Conservation (phyloP, 352 stramenopile genomes). For the Thraustotheca clavata region DNA sequence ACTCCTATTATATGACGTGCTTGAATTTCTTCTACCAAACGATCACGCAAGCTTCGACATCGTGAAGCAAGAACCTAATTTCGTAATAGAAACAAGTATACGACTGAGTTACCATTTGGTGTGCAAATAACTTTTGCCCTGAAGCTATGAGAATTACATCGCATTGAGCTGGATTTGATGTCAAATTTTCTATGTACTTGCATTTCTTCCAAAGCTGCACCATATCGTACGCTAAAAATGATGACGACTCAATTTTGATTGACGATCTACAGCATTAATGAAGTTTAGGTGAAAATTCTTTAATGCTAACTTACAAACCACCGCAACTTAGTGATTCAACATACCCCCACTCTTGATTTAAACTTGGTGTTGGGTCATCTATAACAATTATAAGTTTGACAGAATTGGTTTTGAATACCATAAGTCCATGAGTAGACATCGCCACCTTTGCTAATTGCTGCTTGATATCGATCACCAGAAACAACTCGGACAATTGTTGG, state of each 20-base stretch:
- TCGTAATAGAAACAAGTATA: neutral
- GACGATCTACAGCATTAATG: too few relatives aligned
- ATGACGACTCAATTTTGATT: too few relatives aligned
- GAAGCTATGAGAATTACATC: constrained; percentile 12
- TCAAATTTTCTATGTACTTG: neutral
- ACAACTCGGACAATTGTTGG: neutral
- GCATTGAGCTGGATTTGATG: too few relatives aligned
- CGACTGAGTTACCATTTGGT: constrained; percentile 14
- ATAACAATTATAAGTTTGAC: neutral
- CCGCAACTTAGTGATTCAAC: neutral
- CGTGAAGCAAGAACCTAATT: constrained; percentile 43
- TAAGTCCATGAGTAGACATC: neutral
- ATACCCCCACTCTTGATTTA: neutral
- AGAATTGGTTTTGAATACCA: neutral
- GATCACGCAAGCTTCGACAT: constrained; percentile 38
- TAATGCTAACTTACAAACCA: too few relatives aligned
- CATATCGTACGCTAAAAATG: constrained; percentile 2
- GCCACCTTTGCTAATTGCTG: neutral
- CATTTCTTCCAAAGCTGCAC: neutral
- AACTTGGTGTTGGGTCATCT: neutral
- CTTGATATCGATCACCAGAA: neutral
- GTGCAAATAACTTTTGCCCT: neutral
- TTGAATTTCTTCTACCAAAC: constrained; percentile 46
- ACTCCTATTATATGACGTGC: neutral
- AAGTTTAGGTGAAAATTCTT: too few relatives aligned